Base-by-base conservation (phyloP, 202 grass and related monocot genomes). In the Schoenoplectus tabernaemontani region DNA sequence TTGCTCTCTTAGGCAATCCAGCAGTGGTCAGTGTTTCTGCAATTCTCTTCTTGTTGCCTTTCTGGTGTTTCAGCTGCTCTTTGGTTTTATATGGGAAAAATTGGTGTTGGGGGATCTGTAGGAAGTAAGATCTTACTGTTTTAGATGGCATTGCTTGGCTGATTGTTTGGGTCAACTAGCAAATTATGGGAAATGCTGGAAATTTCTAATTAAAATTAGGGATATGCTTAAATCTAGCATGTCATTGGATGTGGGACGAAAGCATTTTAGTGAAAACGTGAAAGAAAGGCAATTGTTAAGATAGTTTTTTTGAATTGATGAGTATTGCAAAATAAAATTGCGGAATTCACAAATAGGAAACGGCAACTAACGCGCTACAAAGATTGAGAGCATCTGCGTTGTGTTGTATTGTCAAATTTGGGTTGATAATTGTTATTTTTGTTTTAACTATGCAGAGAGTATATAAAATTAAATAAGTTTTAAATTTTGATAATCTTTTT, bases 251-350 rank as follows among this genome's bases (percentile, higher is more conserved):
- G 32, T 7, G 30, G 23, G 13, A n/a, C 12, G 5, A 38, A 36
- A 64, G 5, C 32, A 17, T 20, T 19, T 19, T 9, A 39, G n/a
- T 66, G 6, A 9, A 19, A 41, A 20, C 4, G 36, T 41, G 63
- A 38, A 33, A 68, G 38, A 2, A 6, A 64, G 13, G n/a, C 13
- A 64, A 19, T 3, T 68, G 38, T 43, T 72, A 72, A 12, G 24
- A 72, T 24, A 50, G 17, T 50, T 72, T 72, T 72, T 42, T 10
- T 32, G 7, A 19, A 7, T 28, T 30, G 23, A 16, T 0, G 41
- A 47, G 43, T 50, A 42, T 72, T 48, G 43, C 68, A 72, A 72
- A 50, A 15, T 72, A 72, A 2, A 32, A 72, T 72, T 72, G 68
- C 43, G 43, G 42, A 72, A 50, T 32, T 50, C 42, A 32, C 12